Evolutionary conservation across 2,329 filamentous ascomycete genomes (phyloP), one percentile per base, ranked within the genome.

Genomic region (Didymella glomerata): DNA sequence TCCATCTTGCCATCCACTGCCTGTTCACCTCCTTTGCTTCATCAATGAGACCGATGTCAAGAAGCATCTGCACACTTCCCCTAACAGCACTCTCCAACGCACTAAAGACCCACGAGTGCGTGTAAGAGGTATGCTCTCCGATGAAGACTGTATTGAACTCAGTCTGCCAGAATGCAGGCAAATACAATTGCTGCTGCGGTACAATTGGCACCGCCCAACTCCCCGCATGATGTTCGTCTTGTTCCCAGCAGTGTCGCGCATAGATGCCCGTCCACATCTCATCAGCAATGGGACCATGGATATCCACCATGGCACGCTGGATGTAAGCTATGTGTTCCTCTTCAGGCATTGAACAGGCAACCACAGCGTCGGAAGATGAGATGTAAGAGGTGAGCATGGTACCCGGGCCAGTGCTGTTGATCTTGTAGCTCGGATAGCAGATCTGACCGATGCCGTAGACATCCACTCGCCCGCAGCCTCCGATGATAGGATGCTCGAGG

Each of bases 1-100:
- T 86, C 85, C 86, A 89, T 56, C 87, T 80, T 1, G 84, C 86
- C 86, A 89, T 88, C 87, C 87, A 89, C 65, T 84, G 84, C 41
- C 84, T 76, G 2, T 84, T 84, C 13, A 86, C 79, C n/a, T 78
- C 72, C 77, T 89, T 89, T 0, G 87, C 87, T 75, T 90, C 87
- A 67, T 90, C 87, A 1, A 90, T 86, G 38, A 90, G 71, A 0
- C 87, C 87, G 61, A 89, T 72, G 73, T 82, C 82, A 13, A 89
- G 76, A 68, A 90, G 74, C 59, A 90, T 64, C 75, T 90, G 86
- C 4, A 85, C 82, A 1, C 84, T 84, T 0, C 87, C 85, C 1
- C 88, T 79, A 0, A 89, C 83, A 0, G 85, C 87, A 14, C 84
- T 86, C 67, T 90, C 87, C 5, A 90, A 73, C 1, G 88, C 87